Evolutionary conservation across 2,329 filamentous ascomycete genomes (phyloP).

Genomic region (Colletotrichum musicola): DNA sequence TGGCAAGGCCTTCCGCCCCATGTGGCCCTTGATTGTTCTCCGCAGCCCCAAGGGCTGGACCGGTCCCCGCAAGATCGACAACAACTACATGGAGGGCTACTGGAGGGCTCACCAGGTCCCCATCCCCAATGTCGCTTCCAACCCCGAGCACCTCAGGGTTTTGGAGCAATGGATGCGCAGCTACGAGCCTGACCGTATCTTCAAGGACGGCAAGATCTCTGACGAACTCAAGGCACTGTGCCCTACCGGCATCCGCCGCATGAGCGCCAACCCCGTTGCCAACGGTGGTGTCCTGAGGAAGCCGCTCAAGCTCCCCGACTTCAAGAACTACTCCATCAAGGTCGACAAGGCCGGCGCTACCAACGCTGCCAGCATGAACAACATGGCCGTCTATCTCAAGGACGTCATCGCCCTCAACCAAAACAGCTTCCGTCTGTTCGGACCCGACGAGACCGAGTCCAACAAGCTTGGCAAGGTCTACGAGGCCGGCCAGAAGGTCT

Average conservation of each 20-base stretch:
- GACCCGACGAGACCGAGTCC: constrained; percentile 84
- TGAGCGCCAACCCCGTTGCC: constrained; percentile 82
- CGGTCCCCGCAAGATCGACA: constrained; percentile 77
- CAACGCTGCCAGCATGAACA: constrained; percentile 74
- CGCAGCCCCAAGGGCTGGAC: constrained; percentile 86
- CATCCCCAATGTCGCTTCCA: constrained; percentile 76
- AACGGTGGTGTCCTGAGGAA: constrained; percentile 78
- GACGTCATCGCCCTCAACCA: constrained; percentile 76
- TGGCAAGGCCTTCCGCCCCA: constrained; percentile 76
- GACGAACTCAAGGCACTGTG: constrained; percentile 73
- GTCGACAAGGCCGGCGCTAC: constrained; percentile 72
- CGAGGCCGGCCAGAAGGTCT: constrained; percentile 81
- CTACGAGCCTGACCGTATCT: constrained; percentile 80
- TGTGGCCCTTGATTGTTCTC: constrained; percentile 84
- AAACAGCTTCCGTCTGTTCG: constrained; percentile 80
- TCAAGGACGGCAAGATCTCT: constrained; percentile 73
- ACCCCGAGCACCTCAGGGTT: constrained; percentile 73
- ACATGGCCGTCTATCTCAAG: constrained; percentile 75
- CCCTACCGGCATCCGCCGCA: constrained; percentile 74
- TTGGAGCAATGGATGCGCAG: constrained; percentile 83
- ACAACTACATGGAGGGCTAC: constrained; percentile 79
- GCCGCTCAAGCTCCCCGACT: constrained; percentile 77
- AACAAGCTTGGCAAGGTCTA: constrained; percentile 83
- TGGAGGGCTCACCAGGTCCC: constrained; percentile 85
- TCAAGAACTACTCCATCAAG: constrained; percentile 74